Conservation (phyloP, 768 basidiomycete genomes). For the Boletus vermiculosoides region DNA sequence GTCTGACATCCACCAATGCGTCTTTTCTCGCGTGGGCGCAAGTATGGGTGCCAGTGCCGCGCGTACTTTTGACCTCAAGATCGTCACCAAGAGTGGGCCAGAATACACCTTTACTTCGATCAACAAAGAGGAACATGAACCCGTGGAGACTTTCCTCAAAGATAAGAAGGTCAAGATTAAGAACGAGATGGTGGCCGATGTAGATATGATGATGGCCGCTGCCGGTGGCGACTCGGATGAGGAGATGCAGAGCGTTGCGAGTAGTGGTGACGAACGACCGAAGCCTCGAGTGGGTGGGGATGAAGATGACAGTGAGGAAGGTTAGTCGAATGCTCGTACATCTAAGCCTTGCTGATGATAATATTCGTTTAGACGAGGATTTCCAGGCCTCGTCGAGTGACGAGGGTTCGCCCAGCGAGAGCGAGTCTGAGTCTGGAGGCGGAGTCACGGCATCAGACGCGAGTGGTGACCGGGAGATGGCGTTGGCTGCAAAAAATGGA, state of each 20-base stretch:
- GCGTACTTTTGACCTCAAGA: conserved; percentile 91
- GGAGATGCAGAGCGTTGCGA: conserved; percentile 80
- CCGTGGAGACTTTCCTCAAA: conserved; percentile 79
- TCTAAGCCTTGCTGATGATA: not conserved
- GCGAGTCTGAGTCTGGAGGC: conserved; percentile 59
- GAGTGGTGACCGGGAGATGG: conserved; percentile 70
- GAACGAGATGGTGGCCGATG: conserved; percentile 93
- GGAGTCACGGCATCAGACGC: conserved; percentile 83
- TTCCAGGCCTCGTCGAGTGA: conserved; percentile 87
- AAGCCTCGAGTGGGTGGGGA: conserved; percentile 47
- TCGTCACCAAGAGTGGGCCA: conserved; percentile 79
- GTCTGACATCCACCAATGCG: conserved; percentile 82
- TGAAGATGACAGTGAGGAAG: conserved; percentile 78
- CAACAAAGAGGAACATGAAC: conserved; percentile 92
- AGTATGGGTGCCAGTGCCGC: conserved; percentile 80
- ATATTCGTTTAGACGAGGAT: conserved; percentile 65
- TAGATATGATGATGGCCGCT: conserved; percentile 67
- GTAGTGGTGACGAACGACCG: conserved; percentile 62
- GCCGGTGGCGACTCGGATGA: conserved; percentile 71
- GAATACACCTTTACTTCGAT: conserved; percentile 91
- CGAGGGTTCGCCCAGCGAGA: conserved; percentile 80
- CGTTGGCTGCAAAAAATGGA: conserved; percentile 37
- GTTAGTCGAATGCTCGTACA: conserved; percentile 34
- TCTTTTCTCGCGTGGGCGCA: conserved; percentile 92
- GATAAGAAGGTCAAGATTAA: conserved; percentile 92